These are phyloP conservation scores for Purpureocillium lavendulum DNA, from an alignment of 2,329 filamentous ascomycete genomes.

Conservation along the genomic window DNA sequence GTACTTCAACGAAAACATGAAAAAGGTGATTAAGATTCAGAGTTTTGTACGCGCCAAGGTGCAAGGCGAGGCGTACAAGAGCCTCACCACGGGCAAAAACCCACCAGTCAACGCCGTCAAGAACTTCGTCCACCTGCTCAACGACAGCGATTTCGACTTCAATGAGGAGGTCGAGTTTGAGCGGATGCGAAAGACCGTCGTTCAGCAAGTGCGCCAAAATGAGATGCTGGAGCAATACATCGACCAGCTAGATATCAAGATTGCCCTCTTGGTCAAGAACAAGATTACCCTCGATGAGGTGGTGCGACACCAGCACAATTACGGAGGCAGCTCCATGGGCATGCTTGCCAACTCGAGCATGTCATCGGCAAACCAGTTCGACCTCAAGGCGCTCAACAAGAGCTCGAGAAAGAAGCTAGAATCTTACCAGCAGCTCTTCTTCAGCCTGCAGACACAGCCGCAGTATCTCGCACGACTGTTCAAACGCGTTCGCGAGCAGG, in stretches of 20 bases:
- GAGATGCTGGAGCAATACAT: constrained; percentile 97
- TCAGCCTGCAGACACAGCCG: constrained; percentile 91
- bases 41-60: constrained; percentile 93
- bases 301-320: constrained; percentile 92
- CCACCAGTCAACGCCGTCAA: constrained; percentile 95
- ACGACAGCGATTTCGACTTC: constrained; percentile 98
- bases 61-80: constrained; percentile 97
- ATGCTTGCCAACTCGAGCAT: constrained; percentile 85
- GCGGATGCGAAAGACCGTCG: constrained; percentile 85
- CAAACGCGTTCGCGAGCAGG: constrained; percentile 72
- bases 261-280: constrained; percentile 96
- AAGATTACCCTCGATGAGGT: constrained; percentile 98
- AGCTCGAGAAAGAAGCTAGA: constrained; percentile 91
- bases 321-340: constrained; percentile 78
- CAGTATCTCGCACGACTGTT: constrained; percentile 90
- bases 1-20: constrained; percentile 94
- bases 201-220: constrained; percentile 94
- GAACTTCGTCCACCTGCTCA: constrained; percentile 94
- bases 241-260: constrained; percentile 97
- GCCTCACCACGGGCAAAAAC: constrained; percentile 89
- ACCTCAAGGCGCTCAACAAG: constrained; percentile 96
- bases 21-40: constrained; percentile 97
- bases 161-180: constrained; percentile 98
- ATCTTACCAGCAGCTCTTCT: constrained; percentile 95
- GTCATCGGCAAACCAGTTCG: constrained; percentile 82